phyloP scores from a whole-genome alignment of 192 early-diverging fungal genomes.

The Dissophora ornata region DNA sequence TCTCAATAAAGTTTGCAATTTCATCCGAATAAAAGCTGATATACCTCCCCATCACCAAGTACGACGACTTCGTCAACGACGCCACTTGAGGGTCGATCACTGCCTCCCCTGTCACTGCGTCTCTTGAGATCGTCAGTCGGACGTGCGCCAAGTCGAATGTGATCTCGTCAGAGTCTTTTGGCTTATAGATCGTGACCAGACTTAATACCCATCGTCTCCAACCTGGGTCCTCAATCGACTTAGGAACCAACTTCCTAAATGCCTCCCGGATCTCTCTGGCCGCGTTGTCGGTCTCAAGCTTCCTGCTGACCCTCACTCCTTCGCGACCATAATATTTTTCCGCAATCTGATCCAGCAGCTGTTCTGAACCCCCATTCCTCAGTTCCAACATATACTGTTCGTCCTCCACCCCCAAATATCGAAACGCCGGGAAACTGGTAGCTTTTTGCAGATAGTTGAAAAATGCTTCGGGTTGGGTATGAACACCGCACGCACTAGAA shows the following conservation, averaged over 20 bases:
- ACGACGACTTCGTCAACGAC: not conserved
- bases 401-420: not conserved
- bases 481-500: too few species aligned
- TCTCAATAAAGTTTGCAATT: not conserved
- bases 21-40: conserved; percentile 12
- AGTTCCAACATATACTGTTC: not conserved
- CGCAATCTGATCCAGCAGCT: conserved; percentile 12
- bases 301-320: too few species aligned
- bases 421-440: conserved; percentile 1
- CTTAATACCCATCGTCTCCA: conserved; percentile 7
- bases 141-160: conserved; percentile 8
- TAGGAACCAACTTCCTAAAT: not conserved
- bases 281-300: too few species aligned
- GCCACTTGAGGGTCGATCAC: not conserved
- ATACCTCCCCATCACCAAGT: conserved; percentile 5
- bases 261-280: not conserved
- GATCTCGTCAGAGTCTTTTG: not conserved
- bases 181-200: conserved; percentile 6
- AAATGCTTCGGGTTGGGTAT: conserved; percentile 7
- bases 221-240: not conserved
- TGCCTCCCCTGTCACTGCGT: not conserved
- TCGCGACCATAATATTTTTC: conserved; percentile 4
- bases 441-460: conserved; percentile 6
- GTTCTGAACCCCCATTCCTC: not conserved
- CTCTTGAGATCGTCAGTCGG: conserved; percentile 8